phyloP scores from a whole-genome alignment of 345 rosid species.

The Lepidium aucheri region DNA sequence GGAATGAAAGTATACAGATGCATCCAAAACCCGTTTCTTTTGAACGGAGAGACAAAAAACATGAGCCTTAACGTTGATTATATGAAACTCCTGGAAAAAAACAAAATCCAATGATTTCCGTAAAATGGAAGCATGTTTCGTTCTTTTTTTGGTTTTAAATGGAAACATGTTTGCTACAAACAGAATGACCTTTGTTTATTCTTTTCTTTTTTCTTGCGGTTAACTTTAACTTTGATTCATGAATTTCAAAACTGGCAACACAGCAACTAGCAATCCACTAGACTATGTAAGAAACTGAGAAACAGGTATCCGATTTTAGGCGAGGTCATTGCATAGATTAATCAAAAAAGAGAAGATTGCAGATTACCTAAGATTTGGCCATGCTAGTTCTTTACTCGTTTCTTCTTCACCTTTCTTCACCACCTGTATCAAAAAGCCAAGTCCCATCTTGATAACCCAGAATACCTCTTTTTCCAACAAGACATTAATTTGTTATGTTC shows the following conservation, averaged over 20 bases:
- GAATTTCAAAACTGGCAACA: not conserved
- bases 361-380: not conserved
- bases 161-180: not conserved
- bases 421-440: not conserved
- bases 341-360: not conserved
- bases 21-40: not conserved
- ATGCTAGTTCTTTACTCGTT: not conserved
- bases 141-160: not conserved
- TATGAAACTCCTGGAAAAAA: not conserved
- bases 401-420: not conserved
- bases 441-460: too few relatives aligned
- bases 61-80: not conserved
- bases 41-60: not conserved
- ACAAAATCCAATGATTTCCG: not conserved
- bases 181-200: not conserved
- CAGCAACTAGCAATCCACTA: not conserved
- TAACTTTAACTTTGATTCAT: not conserved
- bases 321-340: not conserved
- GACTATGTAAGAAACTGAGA: not conserved
- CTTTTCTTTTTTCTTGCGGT: not conserved
- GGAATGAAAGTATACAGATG: too few relatives aligned
- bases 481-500: not conserved
- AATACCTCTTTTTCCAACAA: not conserved
- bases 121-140: not conserved
- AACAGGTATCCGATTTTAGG: not conserved